Evolutionary conservation across 1,284 basidiomycete species (phyloP).

Genomic region (Puccinia sorghi): DNA sequence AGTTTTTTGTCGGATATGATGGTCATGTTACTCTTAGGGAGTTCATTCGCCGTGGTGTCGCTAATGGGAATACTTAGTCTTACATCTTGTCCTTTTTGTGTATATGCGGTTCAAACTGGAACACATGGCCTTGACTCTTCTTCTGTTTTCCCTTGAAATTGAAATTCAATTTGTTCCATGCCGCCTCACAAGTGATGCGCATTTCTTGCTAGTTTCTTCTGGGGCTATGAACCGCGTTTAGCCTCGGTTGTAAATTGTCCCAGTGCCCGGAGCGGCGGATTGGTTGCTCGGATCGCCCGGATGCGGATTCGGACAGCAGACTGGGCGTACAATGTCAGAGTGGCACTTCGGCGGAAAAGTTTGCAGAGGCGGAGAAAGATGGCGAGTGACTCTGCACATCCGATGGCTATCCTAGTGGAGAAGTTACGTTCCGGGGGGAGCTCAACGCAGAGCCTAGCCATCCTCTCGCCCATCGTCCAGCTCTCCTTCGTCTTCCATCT

Average conservation of each 20-base stretch:
- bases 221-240: too few species aligned
- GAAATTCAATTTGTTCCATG: too few species aligned
- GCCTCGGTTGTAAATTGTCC: too few species aligned
- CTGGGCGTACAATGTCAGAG: too few species aligned
- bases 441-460: background rate
- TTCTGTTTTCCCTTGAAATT: too few species aligned
- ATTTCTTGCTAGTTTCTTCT: too few species aligned
- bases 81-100: background rate
- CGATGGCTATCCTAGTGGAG: background rate
- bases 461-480: background rate
- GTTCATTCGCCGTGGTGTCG: slow-evolving; percentile 63
- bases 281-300: too few species aligned
- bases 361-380: background rate
- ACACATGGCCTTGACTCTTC: too few species aligned
- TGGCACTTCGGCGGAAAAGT: background rate
- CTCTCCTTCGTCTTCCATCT: slow-evolving; percentile 14
- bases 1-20: slow-evolving; percentile 78
- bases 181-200: too few species aligned
- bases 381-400: background rate
- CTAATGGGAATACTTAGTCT: slow-evolving; percentile 31
- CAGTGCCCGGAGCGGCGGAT: too few species aligned
- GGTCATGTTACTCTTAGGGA: slow-evolving; percentile 76
- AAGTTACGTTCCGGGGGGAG: background rate
- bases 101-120: background rate
- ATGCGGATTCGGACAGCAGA: too few species aligned